Evolutionary conservation across 257 asterid genomes (phyloP), one percentile per base, ranked within the genome.

Genomic region (Salvia rosmarinus): DNA sequence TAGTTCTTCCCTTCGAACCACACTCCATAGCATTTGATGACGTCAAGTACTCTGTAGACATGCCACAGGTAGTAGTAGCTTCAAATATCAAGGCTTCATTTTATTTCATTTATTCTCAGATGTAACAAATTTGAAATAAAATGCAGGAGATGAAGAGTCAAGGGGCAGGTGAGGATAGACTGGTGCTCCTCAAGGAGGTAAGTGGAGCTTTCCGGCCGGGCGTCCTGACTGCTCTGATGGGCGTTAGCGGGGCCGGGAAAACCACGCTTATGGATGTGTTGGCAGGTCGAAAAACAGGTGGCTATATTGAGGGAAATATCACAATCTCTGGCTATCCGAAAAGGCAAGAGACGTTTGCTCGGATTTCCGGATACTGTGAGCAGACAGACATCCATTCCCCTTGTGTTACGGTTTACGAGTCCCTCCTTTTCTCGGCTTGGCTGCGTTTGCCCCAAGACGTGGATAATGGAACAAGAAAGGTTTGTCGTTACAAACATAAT

Each of bases 191-290:
- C 62, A 83, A 87, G 71, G 78, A 84, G 13, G 85, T 87, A 4
- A 87, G 89, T 70, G 90, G 94, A 16, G 86, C 86, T 5, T 87
- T 87, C 73, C 83, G 87, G 60, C 94, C 94, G 1, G 90, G 94
- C 32, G 86, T 87, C 57, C 80, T 87, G 44, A 85, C 90, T 2
- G 94, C 94, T 70, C 71, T 87, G 47, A 87, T 87, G 94, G 94
- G 94, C 4, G 90, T 87, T 42, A 87, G 90, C 23, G 94, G 94
- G 42, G 94, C 94, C 0, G 90, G 94, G 13, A 87, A 87, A 83
- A 87, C 94, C 9, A 87, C 94, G 17, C 83, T 87, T 50, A 81
- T 87, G 94, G 94, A 87, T 19, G 94, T 87, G 19, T 54, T 87
- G 78, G 90, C 90, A 1, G 94, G 94, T 50, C 81, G 94, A 42